Conservation (phyloP, 805 yeast species). For the Alloascoidea hylecoeti region DNA sequence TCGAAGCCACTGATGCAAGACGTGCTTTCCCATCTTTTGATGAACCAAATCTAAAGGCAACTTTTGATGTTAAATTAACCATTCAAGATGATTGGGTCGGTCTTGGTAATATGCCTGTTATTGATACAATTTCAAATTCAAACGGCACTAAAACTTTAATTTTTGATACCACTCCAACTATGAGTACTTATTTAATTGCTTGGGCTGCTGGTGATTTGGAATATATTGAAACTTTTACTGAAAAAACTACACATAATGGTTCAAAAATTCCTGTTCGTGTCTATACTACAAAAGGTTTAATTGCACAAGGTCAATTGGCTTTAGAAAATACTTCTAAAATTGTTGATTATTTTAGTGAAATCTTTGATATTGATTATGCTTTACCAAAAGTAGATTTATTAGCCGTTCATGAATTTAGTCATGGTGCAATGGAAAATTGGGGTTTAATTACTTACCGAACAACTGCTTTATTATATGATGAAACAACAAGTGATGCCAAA, state of each 20-base stretch:
- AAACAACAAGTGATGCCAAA: slow-evolving; percentile 42
- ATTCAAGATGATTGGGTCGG: slow-evolving; percentile 19
- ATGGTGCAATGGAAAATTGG: slow-evolving; percentile 88
- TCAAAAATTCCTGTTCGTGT: slow-evolving; percentile 69
- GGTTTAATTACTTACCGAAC: slow-evolving; percentile 72
- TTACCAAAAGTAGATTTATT: slow-evolving; percentile 74
- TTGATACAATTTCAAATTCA: slow-evolving; percentile 55
- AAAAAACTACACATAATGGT: slow-evolving; percentile 21
- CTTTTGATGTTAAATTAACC: slow-evolving; percentile 49
- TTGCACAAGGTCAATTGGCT: slow-evolving; percentile 55
- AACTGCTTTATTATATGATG: slow-evolving; percentile 58
- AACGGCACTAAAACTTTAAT: slow-evolving; percentile 66
- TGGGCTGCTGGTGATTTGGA: slow-evolving; percentile 72
- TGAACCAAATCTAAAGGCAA: slow-evolving; percentile 71
- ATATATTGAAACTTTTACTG: slow-evolving; percentile 42
- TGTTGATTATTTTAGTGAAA: slow-evolving; percentile 54
- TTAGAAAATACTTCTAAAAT: slow-evolving; percentile 68
- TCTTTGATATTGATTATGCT: slow-evolving; percentile 65
- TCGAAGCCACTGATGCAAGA: slow-evolving; percentile 80
- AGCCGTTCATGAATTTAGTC: slow-evolving; percentile 72
- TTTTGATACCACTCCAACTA: slow-evolving; percentile 66
- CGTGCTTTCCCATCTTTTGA: slow-evolving; percentile 82
- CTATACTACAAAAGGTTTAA: slow-evolving; percentile 69
- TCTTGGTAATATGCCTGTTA: slow-evolving; percentile 29
- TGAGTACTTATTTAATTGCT: slow-evolving; percentile 80